These are phyloP conservation scores for Gliomastix tumulicola DNA, from an alignment of 2,329 filamentous ascomycete genomes.

Conservation along the genomic window DNA sequence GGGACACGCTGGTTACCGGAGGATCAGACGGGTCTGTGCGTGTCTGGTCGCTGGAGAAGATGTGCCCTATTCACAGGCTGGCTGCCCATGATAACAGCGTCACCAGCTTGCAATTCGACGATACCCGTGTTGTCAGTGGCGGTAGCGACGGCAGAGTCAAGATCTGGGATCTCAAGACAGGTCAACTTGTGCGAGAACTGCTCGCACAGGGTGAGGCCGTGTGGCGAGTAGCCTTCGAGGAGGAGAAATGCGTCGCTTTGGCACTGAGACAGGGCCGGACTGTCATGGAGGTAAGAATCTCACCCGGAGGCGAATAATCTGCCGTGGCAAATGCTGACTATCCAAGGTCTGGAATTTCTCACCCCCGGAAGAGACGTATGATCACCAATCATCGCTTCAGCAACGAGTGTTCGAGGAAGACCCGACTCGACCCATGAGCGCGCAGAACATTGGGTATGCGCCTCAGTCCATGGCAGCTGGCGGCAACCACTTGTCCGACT, in stretches of 20 bases:
- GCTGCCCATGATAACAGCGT: constrained; percentile 98
- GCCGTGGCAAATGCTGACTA: constrained; percentile 5
- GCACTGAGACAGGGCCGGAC: constrained; percentile 79
- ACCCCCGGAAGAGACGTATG: constrained; percentile 65
- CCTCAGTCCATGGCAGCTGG: too few species aligned
- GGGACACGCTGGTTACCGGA: constrained; percentile 90
- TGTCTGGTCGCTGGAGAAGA: constrained; percentile 89
- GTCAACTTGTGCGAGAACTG: constrained; percentile 82
- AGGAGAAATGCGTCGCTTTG: constrained; percentile 96
- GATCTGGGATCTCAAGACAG: constrained; percentile 94
- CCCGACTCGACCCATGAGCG: constrained; percentile 42
- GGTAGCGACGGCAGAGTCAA: constrained; percentile 97
- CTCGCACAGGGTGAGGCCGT: constrained; percentile 90
- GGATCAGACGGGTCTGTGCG: constrained; percentile 93
- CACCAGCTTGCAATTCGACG: constrained; percentile 94
- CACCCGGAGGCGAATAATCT: neutral
- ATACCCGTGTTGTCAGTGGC: constrained; percentile 89
- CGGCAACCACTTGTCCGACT: too few species aligned
- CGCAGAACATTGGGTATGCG: too few species aligned
- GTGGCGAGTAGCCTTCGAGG: constrained; percentile 96
- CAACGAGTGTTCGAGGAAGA: constrained; percentile 37
- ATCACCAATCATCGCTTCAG: constrained; percentile 42
- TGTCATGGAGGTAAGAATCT: constrained; percentile 82
- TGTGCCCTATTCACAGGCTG: constrained; percentile 86
- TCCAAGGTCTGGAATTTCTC: constrained; percentile 88